Evolutionary conservation across 257 asterid genomes (phyloP), one percentile per base, ranked within the genome.

Genomic region (Cordia subcordata): DNA sequence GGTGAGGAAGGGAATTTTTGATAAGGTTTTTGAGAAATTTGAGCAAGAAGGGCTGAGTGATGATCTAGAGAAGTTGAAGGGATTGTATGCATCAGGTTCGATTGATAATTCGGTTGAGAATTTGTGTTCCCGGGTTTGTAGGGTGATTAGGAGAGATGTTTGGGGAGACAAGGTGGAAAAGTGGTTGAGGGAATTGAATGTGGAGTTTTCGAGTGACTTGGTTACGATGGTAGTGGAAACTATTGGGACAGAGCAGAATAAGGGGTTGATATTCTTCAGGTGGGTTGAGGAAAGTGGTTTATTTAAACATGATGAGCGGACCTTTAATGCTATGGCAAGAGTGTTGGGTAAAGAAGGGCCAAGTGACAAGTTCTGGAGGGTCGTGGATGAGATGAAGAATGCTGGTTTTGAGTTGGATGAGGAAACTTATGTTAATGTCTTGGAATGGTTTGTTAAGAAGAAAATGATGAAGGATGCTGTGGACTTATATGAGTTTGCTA

Each of bases 131-230:
- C 66, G 79, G 67, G 76, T 83, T 68, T 55, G 80, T 75, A 68
- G 79, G 56, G 55, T 85, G 18, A 75, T 88, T 59, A 61, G 70
- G 63, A 60, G 62, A 33, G 77, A 88, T 58, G 74, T 84, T 16
- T 91, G 96, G 98, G 93, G 84, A 16, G 90, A 84, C 70, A 75
- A 68, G 53, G 80, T 82, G 69, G 98, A 85, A 57, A 85, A 77
- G 60, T 66, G 62, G 77, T 55, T 91, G 68, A 50, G 35, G 64
- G 88, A 63, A 17, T 68, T 72, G 54, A 68, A 75, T 59, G 74
- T 82, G n/a, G 78, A 77, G 77, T 84, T 74, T 63, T 70, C 93
- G 0, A 71, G 85, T 60, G 82, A 79, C 66, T 61, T 88, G 75
- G 85, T 88, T 46, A 53, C 77, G 4, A 61, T 46, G 61, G 85